Conservation (phyloP, 352 stramenopile species). For the Pythium rishiriense region DNA sequence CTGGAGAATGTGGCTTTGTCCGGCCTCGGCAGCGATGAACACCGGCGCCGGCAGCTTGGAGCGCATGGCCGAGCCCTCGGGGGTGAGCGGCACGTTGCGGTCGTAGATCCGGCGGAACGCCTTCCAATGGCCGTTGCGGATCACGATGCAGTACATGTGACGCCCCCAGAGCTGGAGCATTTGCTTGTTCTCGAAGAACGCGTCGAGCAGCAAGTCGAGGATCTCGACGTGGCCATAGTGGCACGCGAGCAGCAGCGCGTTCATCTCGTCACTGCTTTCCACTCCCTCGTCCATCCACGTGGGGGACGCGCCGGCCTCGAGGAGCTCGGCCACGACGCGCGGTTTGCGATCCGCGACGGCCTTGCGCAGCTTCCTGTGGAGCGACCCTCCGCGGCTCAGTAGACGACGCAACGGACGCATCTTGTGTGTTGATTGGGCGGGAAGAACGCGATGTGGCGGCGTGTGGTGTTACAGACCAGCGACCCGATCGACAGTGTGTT, state of each 20-base stretch:
- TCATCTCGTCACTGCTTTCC: conserved; percentile 34
- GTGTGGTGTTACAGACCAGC: background rate
- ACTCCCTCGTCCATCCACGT: conserved; percentile 41
- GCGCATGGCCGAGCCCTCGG: conserved; percentile 18
- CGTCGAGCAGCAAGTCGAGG: conserved; percentile 60
- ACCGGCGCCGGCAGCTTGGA: conserved; percentile 53
- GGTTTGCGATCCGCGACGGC: conserved; percentile 45
- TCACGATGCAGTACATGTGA: conserved; percentile 71
- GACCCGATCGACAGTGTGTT: background rate
- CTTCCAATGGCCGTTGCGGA: conserved; percentile 59
- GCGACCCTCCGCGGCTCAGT: conserved; percentile 39
- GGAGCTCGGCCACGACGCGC: conserved; percentile 48
- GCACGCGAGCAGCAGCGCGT: conserved; percentile 67
- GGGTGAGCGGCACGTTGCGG: conserved; percentile 34
- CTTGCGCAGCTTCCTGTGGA: conserved; percentile 60
- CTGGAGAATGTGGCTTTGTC: conserved; percentile 49
- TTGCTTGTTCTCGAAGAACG: conserved; percentile 49
- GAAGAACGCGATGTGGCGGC: background rate
- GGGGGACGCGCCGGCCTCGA: conserved; percentile 58
- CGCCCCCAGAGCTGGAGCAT: conserved; percentile 48
- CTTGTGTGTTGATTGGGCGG: background rate
- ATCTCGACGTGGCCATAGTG: conserved; percentile 47
- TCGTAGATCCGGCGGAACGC: conserved; percentile 59
- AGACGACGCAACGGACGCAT: conserved; percentile 49
- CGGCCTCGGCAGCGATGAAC: conserved; percentile 63